phyloP scores from a whole-genome alignment of 2,329 filamentous ascomycete species.

The Mariannaea elegans region DNA sequence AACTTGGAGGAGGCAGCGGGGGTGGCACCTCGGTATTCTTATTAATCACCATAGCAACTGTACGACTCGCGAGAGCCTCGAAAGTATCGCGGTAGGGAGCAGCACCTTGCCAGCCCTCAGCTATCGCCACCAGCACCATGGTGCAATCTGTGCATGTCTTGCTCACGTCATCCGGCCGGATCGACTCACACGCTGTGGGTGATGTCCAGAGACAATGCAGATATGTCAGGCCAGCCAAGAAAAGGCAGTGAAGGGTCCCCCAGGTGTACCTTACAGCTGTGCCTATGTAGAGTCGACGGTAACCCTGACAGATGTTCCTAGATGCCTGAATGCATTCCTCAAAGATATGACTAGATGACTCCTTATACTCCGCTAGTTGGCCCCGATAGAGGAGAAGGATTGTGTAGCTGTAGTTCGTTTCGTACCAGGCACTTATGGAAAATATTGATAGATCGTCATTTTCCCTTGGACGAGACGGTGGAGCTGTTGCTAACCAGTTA shows the following conservation, averaged over 20 bases:
- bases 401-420: too few relatives aligned
- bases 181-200: slow-evolving; percentile 5
- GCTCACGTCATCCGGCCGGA: slow-evolving; percentile 29
- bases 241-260: slow-evolving; percentile 16
- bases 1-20: too few relatives aligned
- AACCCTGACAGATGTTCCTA: slow-evolving; percentile 22
- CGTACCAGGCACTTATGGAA: not conserved
- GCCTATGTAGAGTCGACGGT: slow-evolving; percentile 29
- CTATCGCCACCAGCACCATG: slow-evolving; percentile 44
- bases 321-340: slow-evolving; percentile 31
- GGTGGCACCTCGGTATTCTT: too few relatives aligned
- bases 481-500: slow-evolving; percentile 13
- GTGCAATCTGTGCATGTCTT: slow-evolving; percentile 43
- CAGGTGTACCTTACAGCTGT: slow-evolving; percentile 24
- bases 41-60: slow-evolving; percentile 31
- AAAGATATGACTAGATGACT: slow-evolving; percentile 28
- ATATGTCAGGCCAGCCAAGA: slow-evolving; percentile 22
- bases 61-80: slow-evolving; percentile 38
- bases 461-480: not conserved
- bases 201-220: slow-evolving; percentile 46
- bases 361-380: too few relatives aligned
- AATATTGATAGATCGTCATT: slow-evolving; percentile 3
- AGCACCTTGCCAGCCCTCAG: slow-evolving; percentile 42
- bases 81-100: slow-evolving; percentile 47
- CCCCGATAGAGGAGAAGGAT: too few relatives aligned